Base-by-base conservation (phyloP, 257 asterid species). In the Solanum lycopersicoides region DNA sequence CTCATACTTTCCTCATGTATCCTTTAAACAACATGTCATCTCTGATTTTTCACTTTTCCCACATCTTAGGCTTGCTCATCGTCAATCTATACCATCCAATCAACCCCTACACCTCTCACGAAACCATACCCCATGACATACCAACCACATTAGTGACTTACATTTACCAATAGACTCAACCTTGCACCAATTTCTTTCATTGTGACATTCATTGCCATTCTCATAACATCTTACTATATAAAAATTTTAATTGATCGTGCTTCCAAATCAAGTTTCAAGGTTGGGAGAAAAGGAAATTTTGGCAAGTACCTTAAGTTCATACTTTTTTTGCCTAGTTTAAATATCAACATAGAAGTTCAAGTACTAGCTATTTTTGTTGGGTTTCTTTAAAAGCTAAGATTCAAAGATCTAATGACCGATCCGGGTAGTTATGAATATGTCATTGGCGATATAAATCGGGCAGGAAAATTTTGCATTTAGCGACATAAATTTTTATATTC, bases 381-480 rank as follows among this genome's bases (percentile, higher is more conserved):
- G n/a, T 56, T 56, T 18, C 5, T 18, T 56, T 56, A 56, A 18
- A 56, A 18, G 12, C 12, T 56, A 7, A 35, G 37, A 41, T 41
- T 41, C 7, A 9, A 56, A 56, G n/a, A 56, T 56, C 4, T 56
- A 56, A 7, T 11, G 5, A 4, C n/a, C n/a, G 4, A 18, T 56
- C 11, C 12, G 0, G 1, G 9, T 56, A 10, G 12, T 56, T 56
- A 56, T 56, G 3, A 56, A 11, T 18, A 7, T 4, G n/a, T 20
- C 11, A 18, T 18, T 56, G n/a, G 65, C 18, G 4, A 20, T 18
- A 56, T 56, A 20, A 18, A 56, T 56, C 0, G 2, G 4, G 11
- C 65, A 0, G 18, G 2, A 20, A 56, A 18, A 0, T 4, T 56
- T 56, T 56, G 18, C 2, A 0, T 1, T 0, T 7, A 56, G 65